Conservation (phyloP, 257 asterid genomes). For the Capsicum pubescens region DNA sequence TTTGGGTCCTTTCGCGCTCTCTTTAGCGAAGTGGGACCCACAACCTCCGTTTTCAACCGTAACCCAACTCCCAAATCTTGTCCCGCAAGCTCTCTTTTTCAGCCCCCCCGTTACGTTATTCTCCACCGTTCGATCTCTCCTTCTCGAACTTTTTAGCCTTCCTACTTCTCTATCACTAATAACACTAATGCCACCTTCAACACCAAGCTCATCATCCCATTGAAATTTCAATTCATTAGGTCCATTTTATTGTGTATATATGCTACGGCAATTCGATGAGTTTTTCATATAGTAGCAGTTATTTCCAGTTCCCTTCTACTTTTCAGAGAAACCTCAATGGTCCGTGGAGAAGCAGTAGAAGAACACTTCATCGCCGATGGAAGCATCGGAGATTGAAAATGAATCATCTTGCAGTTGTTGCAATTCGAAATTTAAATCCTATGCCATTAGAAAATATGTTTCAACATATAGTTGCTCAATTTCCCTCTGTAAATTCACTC, state of each 20-base stretch:
- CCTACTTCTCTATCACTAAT: neutral
- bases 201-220: neutral
- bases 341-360: neutral
- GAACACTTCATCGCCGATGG: conserved; percentile 48
- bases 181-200: neutral
- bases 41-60: conserved; percentile 15
- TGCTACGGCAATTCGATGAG: conserved; percentile 45
- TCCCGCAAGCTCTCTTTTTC: neutral
- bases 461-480: conserved; percentile 56
- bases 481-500: conserved; percentile 56
- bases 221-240: neutral
- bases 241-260: neutral
- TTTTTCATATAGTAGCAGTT: conserved; percentile 38
- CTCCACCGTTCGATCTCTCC: neutral
- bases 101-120: neutral
- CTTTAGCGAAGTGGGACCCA: neutral
- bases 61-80: neutral
- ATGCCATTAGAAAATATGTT: conserved; percentile 54
- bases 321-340: conserved; percentile 31
- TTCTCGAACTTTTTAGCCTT: neutral
- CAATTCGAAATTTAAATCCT: conserved; percentile 19
- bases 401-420: neutral
- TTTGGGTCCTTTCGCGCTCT: neutral
- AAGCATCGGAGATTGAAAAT: conserved; percentile 52
- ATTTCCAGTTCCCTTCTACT: conserved; percentile 24